Evolutionary conservation across 805 yeast species (phyloP).

Genomic region (Ogataea nakhonphanomensis): DNA sequence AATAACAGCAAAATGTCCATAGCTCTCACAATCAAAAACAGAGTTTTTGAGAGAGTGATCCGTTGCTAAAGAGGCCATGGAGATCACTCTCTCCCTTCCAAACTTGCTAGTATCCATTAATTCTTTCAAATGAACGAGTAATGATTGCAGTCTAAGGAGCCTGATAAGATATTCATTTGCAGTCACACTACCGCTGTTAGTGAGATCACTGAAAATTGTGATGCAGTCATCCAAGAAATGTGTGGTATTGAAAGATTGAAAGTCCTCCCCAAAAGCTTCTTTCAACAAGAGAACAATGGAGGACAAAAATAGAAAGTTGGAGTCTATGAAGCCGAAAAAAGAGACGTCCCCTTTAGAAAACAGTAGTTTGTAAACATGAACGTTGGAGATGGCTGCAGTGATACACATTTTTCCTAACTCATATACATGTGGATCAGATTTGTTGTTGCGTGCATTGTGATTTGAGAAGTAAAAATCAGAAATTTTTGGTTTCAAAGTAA

Average conservation of each 20-base stretch:
- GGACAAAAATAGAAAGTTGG: slow-evolving; percentile 9
- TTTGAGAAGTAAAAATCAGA: not conserved
- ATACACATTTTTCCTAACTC: not conserved
- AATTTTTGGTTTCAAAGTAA: not conserved
- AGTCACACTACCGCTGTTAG: slow-evolving; percentile 10
- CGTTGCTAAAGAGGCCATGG: not conserved
- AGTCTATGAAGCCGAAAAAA: slow-evolving; percentile 8
- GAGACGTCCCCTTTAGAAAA: slow-evolving; percentile 4
- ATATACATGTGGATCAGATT: not conserved
- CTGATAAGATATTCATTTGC: slow-evolving; percentile 8
- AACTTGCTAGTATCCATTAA: not conserved
- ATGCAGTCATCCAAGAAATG: not conserved
- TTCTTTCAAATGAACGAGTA: not conserved
- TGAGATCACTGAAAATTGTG: slow-evolving; percentile 4
- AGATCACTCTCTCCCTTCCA: not conserved
- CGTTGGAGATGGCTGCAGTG: slow-evolving; percentile 6
- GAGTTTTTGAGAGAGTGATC: not conserved
- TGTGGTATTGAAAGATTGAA: not conserved
- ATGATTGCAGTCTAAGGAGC: not conserved
- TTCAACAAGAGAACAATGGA: slow-evolving; percentile 4
- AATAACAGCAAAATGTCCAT: slow-evolving; percentile 31
- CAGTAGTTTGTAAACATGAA: slow-evolving; percentile 2
- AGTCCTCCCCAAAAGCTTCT: not conserved
- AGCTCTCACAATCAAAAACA: not conserved
- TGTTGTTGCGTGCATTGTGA: too few species aligned